Evolutionary conservation across 2,329 filamentous ascomycete genomes (phyloP).

Genomic region (Colletotrichum destructivum): DNA sequence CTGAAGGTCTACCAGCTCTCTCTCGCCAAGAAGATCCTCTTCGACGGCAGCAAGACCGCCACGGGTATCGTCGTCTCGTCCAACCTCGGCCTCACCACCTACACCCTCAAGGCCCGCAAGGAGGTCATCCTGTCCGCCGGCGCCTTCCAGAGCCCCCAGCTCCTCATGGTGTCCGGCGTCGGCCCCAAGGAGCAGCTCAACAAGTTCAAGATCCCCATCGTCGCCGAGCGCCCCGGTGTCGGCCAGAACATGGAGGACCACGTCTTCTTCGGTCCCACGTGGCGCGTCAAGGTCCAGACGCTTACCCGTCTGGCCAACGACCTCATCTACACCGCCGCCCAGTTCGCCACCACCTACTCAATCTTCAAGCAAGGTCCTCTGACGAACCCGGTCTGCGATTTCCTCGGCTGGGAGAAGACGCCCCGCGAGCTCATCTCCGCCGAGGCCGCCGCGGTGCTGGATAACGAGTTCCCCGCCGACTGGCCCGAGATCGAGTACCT

Average conservation of each 20-base stretch:
- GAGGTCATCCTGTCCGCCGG: conserved; percentile 88
- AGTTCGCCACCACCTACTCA: conserved; percentile 8
- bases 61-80: conserved; percentile 55
- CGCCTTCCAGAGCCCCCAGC: conserved; percentile 84
- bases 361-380: conserved; percentile 41
- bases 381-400: conserved; percentile 45
- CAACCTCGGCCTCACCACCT: conserved; percentile 39
- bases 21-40: conserved; percentile 62
- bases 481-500: conserved; percentile 39
- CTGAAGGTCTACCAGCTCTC: conserved; percentile 59
- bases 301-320: conserved; percentile 38
- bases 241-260: conserved; percentile 86
- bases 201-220: conserved; percentile 57
- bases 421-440: conserved; percentile 36
- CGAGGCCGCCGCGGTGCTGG: conserved; percentile 13
- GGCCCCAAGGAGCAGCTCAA: conserved; percentile 59
- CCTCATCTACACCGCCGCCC: conserved; percentile 21
- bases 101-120: conserved; percentile 48
- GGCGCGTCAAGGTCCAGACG: conserved; percentile 44
- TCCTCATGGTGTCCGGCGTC: conserved; percentile 70
- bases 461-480: conserved; percentile 27
- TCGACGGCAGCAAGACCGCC: conserved; percentile 56
- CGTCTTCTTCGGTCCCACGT: conserved; percentile 63
- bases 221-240: conserved; percentile 78
- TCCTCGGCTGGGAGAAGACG: conserved; percentile 45